Evolutionary conservation across 805 yeast genomes (phyloP), one percentile per base, ranked within the genome.

Genomic region (Candida quercuum): DNA sequence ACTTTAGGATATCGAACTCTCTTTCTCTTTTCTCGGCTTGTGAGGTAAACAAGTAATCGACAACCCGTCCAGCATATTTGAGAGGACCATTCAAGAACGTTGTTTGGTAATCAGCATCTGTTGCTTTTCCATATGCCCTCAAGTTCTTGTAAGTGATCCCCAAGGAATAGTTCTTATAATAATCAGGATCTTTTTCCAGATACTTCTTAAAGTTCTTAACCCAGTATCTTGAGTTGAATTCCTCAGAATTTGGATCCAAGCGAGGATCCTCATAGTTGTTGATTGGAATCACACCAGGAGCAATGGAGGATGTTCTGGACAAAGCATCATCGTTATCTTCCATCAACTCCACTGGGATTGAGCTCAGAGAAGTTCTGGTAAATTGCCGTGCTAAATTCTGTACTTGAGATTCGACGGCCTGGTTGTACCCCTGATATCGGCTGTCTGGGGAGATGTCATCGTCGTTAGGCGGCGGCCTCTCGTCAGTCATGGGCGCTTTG

Each of bases 101-200:
- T 9, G 76, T 61, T 54, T 81, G 88, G 59, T 78, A 83, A 54
- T 78, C 86, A 5, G 82, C 69, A 49, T 71, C 79, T 4, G 69
- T 57, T 16, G 78, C 75, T 25, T 63, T 61, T 45, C 91, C 91
- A 39, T 65, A 73, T 4, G 84, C 85, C 39, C 78, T 60, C 46
- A 83, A 61, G 48, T 78, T 59, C 42, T 72, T 66, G 64, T 74
- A 84, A 3, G 77, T 64, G 30, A 81, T 62, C 9, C 86, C 80
- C 36, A 80, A 60, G 18, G 71, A 66, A 32, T 74, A 63, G 19
- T 78, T 76, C 49, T 72, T 71, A 54, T 73, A 79, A 51, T 76
- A 68, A 4, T 78, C 86, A 1, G 77, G 76, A 49, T 81, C 84
- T 8, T 70, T 57, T 30, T 69, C 71, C 52, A 57, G 60, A 40